phyloP scores from a whole-genome alignment of 371 early-diverging fungal species.

The Mucor indicus region DNA sequence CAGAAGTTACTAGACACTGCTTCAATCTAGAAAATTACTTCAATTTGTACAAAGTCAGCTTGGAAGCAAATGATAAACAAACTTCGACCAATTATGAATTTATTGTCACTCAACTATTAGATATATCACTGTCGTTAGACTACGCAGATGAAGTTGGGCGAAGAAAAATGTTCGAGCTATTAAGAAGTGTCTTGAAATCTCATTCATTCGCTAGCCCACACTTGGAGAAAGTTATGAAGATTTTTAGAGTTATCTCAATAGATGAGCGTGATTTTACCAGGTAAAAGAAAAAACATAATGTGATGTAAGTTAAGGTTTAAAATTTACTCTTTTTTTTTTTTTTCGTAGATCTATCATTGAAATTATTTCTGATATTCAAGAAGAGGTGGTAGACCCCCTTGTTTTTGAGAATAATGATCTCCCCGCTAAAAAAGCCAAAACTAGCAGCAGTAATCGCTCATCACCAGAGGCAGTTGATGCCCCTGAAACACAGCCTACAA shows the following conservation, averaged over 20 bases:
- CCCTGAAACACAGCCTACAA: too few species aligned
- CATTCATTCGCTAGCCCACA: constrained; percentile 72
- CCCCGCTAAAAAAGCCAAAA: too few species aligned
- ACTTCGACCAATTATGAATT: constrained; percentile 51
- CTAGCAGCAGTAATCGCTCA: too few species aligned
- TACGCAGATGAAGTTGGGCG: constrained; percentile 88
- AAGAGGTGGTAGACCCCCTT: too few species aligned
- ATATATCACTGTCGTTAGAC: constrained; percentile 73
- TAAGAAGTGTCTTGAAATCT: constrained; percentile 73
- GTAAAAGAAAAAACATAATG: constrained; percentile 25
- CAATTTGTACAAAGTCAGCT: constrained; percentile 37
- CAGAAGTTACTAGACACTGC: constrained; percentile 71
- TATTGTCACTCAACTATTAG: constrained; percentile 72
- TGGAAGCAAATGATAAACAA: neutral
- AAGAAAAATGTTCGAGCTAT: constrained; percentile 70
- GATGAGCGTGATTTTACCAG: constrained; percentile 86
- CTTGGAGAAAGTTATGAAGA: constrained; percentile 65
- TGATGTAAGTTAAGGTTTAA: too few species aligned
- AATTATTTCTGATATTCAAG: constrained; percentile 59
- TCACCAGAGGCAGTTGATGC: too few species aligned
- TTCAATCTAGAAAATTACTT: constrained; percentile 68
- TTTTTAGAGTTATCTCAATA: constrained; percentile 69
- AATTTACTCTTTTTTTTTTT: too few species aligned
- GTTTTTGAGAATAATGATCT: too few species aligned
- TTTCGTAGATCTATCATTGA: constrained; percentile 72